Base-by-base conservation (phyloP, 257 asterid species). In the Gentiana dahurica region DNA sequence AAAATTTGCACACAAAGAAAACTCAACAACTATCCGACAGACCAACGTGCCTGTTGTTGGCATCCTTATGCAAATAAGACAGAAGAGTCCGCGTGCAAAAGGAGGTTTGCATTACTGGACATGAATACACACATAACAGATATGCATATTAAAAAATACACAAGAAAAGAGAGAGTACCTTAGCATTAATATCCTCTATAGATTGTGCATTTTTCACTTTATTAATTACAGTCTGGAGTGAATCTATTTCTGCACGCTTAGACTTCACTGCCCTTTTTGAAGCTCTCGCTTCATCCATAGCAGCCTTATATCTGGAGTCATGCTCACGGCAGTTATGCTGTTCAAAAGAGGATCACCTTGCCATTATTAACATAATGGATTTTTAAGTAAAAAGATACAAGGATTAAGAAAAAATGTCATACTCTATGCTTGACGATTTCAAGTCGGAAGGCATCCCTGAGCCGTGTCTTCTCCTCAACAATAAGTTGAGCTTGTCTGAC, bases 181-280 rank as follows among this genome's bases (percentile, higher is more conserved):
- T 76, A 58, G 69, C 75, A 77, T 88, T 85, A 64, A 91, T 81
- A 59, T 87, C 97, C 58, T 74, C 82, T 41, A 91, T 65, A 53
- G 97, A 84, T 65, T 77, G 62, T 68, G 98, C 98, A 81, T 91
- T 91, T 82, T 85, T 91, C 60, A 88, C 96, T 73, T 80, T 85
- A 75, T 78, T 84, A 62, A 91, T 73, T 73, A 81, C 70, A 54
- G 73, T 57, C 66, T 81, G 95, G 13, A 91, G 88, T 53, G 95
- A 69, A 53, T 84, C 92, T 63, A 85, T 91, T 70, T 91, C 96
- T 36, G 72, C 70, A 59, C 95, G 98, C 69, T 85, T 91, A 64
- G 76, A 64, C 75, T 78, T 83, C 51, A 91, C 81, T 69, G 77
- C 71, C 78, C 71, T 80, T 51, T 84, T 74, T 44, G 81, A 80